phyloP scores from a whole-genome alignment of 768 basidiomycete species.

The Phanerochaete carnosa region DNA sequence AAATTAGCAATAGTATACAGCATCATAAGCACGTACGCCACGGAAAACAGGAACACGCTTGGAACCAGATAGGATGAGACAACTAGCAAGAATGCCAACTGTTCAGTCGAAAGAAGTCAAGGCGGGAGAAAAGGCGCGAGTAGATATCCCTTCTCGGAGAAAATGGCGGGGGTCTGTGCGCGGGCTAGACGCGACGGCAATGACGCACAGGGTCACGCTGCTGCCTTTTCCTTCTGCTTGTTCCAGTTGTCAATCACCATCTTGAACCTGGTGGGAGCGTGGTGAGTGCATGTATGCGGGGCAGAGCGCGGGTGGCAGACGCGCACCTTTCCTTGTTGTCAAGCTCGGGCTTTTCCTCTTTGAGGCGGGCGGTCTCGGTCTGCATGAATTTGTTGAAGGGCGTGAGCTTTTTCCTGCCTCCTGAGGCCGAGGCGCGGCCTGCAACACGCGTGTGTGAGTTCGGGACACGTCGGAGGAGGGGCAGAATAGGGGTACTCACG shows the following conservation, averaged over 20 bases:
- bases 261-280: constrained; percentile 42
- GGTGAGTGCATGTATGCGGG: constrained; percentile 8
- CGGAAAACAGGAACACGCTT: background rate
- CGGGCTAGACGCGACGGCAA: constrained; percentile 4
- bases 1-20: constrained; percentile 6
- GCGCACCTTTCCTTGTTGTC: constrained; percentile 70
- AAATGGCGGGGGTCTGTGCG: constrained; percentile 3
- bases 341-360: constrained; percentile 70
- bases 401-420: constrained; percentile 59
- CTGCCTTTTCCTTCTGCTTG: constrained; percentile 65
- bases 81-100: background rate
- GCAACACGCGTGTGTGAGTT: background rate
- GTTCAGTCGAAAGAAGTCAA: background rate
- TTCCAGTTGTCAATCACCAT: constrained; percentile 77
- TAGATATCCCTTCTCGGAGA: constrained; percentile 6
- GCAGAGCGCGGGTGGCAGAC: background rate
- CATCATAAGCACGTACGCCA: background rate
- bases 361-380: constrained; percentile 74
- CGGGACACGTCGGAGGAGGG: background rate
- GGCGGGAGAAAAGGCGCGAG: constrained; percentile 6
- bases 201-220: constrained; percentile 20
- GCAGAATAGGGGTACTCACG: constrained; percentile 18
- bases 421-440: constrained; percentile 14
- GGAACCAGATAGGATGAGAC: constrained; percentile 1
- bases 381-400: constrained; percentile 82